Conservation (phyloP, 208 protist genomes). For the Wallacemonas collosoma region DNA sequence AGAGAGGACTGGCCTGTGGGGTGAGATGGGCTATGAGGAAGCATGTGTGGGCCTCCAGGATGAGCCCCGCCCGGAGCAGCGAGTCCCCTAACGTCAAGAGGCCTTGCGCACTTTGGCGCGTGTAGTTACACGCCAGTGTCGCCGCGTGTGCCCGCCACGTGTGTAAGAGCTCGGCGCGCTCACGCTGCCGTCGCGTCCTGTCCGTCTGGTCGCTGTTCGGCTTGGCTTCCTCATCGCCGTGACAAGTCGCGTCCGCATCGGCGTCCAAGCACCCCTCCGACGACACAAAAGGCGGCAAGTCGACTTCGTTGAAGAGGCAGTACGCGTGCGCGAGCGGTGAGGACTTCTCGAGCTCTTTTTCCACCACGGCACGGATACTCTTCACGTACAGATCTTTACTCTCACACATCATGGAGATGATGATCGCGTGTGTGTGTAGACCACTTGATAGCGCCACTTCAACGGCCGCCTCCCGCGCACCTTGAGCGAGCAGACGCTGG, state of each 20-base stretch:
- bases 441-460: constrained; percentile 49
- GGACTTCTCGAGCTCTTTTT: constrained; percentile 45
- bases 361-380: constrained; percentile 59
- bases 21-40: constrained; percentile 63
- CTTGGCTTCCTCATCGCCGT: not conserved
- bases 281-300: constrained; percentile 51
- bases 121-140: constrained; percentile 71
- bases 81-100: constrained; percentile 51
- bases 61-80: constrained; percentile 40
- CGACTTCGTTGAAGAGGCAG: constrained; percentile 79
- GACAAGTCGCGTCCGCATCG: no score
- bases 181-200: constrained; percentile 18
- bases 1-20: constrained; percentile 29
- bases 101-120: constrained; percentile 48
- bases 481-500: constrained; percentile 59
- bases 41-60: constrained; percentile 73
- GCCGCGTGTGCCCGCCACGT: constrained; percentile 64
- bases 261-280: not conserved
- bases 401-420: constrained; percentile 89
- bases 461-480: constrained; percentile 68
- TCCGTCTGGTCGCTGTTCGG: constrained; percentile 1
- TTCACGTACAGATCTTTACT: constrained; percentile 71
- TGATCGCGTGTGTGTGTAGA: constrained; percentile 74
- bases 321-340: constrained; percentile 85
- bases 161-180: constrained; percentile 9